Conservation (phyloP, 139 green algal species). For the Chlorella sp. region DNA sequence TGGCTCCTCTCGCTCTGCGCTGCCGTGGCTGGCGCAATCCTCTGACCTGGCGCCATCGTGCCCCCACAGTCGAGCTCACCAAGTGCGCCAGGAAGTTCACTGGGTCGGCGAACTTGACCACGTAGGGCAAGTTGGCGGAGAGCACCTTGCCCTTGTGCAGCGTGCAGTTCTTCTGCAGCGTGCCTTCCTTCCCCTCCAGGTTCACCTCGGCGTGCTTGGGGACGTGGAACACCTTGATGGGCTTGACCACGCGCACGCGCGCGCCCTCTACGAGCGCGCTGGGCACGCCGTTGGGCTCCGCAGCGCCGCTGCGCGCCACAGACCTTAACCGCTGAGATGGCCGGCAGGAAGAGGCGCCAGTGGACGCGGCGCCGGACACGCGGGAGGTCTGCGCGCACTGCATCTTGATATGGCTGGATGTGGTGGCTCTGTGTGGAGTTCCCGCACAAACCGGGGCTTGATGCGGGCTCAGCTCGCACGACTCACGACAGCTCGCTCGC, state of each 20-base stretch:
- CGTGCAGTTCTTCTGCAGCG: slow-evolving; percentile 36
- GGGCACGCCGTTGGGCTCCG: background rate
- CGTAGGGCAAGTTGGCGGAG: slow-evolving; percentile 60
- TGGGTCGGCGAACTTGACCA: slow-evolving; percentile 51
- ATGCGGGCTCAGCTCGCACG: too few species aligned
- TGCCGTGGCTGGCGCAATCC: too few species aligned
- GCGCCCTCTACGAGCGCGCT: slow-evolving; percentile 24
- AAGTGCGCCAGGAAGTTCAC: slow-evolving; percentile 65
- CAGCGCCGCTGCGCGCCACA: background rate
- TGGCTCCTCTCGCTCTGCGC: too few species aligned
- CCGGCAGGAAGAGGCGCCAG: too few species aligned
- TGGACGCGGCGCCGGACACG: too few species aligned
- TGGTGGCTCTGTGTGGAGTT: too few species aligned
- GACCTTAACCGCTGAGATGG: too few species aligned
- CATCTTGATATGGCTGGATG: too few species aligned
- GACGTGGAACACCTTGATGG: slow-evolving; percentile 52
- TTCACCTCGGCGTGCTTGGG: slow-evolving; percentile 44
- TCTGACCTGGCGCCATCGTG: too few species aligned
- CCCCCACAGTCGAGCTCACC: slow-evolving; percentile 38
- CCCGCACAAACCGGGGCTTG: too few species aligned
- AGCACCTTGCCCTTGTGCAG: slow-evolving; percentile 59
- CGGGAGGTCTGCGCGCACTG: too few species aligned
- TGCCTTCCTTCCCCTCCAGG: slow-evolving; percentile 62
- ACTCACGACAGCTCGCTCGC: too few species aligned
- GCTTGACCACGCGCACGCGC: slow-evolving; percentile 36